Evolutionary conservation across 192 early-diverging fungal genomes (phyloP).

Genomic region (Umbelopsis sp.): DNA sequence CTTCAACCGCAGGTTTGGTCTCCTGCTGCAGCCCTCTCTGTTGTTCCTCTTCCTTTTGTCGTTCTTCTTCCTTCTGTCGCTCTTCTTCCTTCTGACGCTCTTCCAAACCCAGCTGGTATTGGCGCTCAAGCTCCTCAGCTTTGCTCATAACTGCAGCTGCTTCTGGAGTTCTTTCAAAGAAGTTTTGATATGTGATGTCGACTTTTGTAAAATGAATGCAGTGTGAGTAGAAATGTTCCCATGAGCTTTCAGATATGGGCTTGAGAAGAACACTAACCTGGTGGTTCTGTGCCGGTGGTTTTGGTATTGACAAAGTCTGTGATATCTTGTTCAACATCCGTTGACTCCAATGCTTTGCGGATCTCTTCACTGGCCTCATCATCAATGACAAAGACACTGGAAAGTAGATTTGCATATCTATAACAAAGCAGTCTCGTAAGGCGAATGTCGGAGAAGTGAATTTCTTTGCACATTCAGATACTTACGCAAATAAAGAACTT

Average conservation of each 20-base stretch:
- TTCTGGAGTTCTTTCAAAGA: not conserved
- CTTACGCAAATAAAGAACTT: constrained; percentile 67
- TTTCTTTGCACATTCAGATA: not conserved
- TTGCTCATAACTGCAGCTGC: not conserved
- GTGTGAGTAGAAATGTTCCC: not conserved
- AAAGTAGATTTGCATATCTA: constrained; percentile 67
- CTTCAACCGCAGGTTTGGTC: not conserved
- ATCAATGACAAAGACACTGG: constrained; percentile 65
- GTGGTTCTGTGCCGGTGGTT: constrained; percentile 62
- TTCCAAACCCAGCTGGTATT: not conserved
- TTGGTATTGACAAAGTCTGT: constrained; percentile 58
- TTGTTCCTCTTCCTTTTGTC: not conserved
- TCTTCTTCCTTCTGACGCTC: not conserved
- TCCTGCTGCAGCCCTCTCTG: no score
- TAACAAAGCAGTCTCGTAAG: not conserved
- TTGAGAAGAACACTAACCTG: constrained; percentile 31
- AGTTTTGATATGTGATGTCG: not conserved
- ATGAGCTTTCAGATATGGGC: not conserved
- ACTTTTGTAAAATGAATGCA: not conserved
- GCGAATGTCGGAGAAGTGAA: not conserved
- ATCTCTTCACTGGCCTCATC: constrained; percentile 77
- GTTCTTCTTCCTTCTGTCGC: not conserved
- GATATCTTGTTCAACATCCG: constrained; percentile 70
- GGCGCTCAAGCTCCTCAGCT: not conserved
- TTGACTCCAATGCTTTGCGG: constrained; percentile 63